A percentile compares a stretch with the other conserved stretches of the same genome.
Conservation (phyloP, 305 asterid species). For the Fraxinus sp. region DNA sequence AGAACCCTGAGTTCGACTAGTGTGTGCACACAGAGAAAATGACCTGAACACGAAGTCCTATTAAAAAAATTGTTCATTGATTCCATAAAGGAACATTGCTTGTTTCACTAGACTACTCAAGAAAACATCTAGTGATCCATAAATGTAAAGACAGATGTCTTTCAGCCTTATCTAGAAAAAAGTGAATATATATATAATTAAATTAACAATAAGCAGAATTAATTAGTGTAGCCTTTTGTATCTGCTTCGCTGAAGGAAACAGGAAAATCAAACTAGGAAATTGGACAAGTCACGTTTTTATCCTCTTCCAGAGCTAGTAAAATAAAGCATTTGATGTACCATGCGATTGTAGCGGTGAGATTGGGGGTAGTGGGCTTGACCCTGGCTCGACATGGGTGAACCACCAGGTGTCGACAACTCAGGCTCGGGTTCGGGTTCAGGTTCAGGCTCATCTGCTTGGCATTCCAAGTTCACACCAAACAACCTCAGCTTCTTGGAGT, state of each 20-base stretch:
- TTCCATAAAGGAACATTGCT: not conserved
- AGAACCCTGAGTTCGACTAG: not conserved
- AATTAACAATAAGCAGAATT: not conserved
- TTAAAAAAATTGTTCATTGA: not conserved
- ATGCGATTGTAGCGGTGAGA: constrained; percentile 31
- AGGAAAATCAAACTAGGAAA: constrained; percentile 37
- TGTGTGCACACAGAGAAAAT: not conserved
- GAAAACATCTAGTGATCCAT: not conserved
- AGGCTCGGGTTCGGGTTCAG: not conserved
- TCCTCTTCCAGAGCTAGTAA: constrained; percentile 15
- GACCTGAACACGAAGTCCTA: not conserved
- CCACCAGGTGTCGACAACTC: constrained; percentile 30
- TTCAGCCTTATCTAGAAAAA: constrained; percentile 5
- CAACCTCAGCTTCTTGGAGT: constrained; percentile 48
- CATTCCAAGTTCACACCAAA: constrained; percentile 69
- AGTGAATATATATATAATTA: not conserved
- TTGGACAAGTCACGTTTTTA: constrained; percentile 33
- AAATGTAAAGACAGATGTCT: not conserved
- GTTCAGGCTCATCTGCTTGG: constrained; percentile 33
- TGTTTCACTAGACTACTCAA: not conserved
- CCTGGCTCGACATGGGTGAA: constrained; percentile 40
- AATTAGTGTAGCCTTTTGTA: constrained; percentile 9
- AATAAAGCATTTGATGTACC: constrained; percentile 30
- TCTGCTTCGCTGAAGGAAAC: constrained; percentile 36
- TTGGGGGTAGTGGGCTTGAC: constrained; percentile 23